Percentiles rank a stretch among this genome's conserved stretches.
Conservation (phyloP, 768 basidiomycete genomes). For the Trametes gibbosa region DNA sequence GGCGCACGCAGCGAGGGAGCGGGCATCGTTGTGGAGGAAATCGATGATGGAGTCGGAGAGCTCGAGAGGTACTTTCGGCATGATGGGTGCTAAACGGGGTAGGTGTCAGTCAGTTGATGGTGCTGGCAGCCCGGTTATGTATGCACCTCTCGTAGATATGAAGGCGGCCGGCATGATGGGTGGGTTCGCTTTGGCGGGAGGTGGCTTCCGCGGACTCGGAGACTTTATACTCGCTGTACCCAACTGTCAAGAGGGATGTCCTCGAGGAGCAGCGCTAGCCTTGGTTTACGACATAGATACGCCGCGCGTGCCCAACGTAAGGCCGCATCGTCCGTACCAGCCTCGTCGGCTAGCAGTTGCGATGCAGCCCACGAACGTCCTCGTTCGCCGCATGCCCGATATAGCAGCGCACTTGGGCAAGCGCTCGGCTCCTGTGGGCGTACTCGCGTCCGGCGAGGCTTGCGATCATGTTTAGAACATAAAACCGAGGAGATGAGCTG, state of each 20-base stretch:
- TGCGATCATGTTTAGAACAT: not conserved
- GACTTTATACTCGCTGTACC: conserved; percentile 3
- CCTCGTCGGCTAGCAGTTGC: conserved; percentile 13
- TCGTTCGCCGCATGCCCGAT: not conserved
- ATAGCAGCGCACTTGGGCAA: not conserved
- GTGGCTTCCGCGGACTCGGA: not conserved
- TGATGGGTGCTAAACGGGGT: conserved; percentile 1
- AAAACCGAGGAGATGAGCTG: not conserved
- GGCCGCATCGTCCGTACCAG: not conserved
- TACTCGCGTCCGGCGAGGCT: not conserved
- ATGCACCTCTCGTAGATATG: not conserved
- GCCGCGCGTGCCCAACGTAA: not conserved
- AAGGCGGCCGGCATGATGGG: not conserved
- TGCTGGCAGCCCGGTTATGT: not conserved
- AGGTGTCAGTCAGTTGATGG: not conserved
- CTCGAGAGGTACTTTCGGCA: conserved; percentile 34
- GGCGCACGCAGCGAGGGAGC: conserved; percentile 23
- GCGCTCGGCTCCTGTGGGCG: not conserved
- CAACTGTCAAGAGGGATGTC: not conserved
- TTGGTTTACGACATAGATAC: conserved; percentile 4
- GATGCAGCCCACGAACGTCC: conserved; percentile 1
- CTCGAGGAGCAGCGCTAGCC: conserved; percentile 1
- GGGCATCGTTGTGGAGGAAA: conserved; percentile 30
- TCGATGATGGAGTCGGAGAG: conserved; percentile 34
- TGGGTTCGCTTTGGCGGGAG: not conserved